Evolutionary conservation across 805 yeast genomes (phyloP), one percentile per base, ranked within the genome.

Genomic region (Nadsonia fulvescens): DNA sequence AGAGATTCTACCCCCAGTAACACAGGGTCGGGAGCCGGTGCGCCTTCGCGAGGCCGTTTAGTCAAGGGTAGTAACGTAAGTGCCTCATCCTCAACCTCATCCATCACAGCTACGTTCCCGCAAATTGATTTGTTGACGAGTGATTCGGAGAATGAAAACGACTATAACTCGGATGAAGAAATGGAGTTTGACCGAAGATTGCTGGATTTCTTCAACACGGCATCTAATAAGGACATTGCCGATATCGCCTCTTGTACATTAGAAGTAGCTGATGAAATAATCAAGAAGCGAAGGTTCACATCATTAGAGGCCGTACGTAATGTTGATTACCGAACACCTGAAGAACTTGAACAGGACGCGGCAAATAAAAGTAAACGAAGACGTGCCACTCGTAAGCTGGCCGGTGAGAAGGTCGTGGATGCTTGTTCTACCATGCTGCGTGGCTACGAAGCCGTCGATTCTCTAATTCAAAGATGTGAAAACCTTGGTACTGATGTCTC

Each of bases 391-490:
- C 58, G 50, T 30, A 68, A 66, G 44, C 58, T 73, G 4, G 65
- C 67, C 23, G 93, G 94, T 7, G 74, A 74, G 38, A 65, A 67
- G 42, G 60, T 79, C 25, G 63, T 81, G 12, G 86, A 74, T 36
- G 72, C 66, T 20, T 64, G 83, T 4, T 64, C 65, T 24, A 54
- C 62, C 35, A 73, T 81, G 9, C 57, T 89, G 35, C 67, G 70
- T 40, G 96, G 96, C 4, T 89, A 89, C 46, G 73, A 71, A 34
- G 96, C 98, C 0, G 93, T 89, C 22, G 96, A 86, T 39, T 74
- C 91, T n/a, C 56, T 89, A 37, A 79, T 89, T 34, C 69, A 69
- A 32, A 66, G 70, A 37, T 89, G 99, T 54, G 69, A 82, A 6
- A 63, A 66, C 10, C 72, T 76, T 37, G 93, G 95, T 30, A 56